These are phyloP conservation scores for Globisporangium middletonii DNA, from an alignment of 352 stramenopile genomes.

Conservation along the genomic window DNA sequence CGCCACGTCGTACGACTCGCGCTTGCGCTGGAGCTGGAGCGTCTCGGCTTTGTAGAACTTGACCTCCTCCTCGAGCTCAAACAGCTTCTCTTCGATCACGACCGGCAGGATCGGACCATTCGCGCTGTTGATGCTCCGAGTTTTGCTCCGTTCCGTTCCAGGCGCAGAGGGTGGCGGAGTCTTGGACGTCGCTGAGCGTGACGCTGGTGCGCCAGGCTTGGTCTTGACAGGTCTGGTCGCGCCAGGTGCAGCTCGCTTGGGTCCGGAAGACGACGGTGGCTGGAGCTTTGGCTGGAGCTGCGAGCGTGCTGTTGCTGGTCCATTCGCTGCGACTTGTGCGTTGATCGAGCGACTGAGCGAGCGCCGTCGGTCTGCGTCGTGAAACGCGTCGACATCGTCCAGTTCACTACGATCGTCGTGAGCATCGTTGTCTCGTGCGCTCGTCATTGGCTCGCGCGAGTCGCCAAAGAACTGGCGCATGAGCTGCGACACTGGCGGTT, in stretches of 20 bases:
- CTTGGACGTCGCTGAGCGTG: background rate
- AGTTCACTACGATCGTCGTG: too few species aligned
- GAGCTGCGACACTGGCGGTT: conserved; percentile 39
- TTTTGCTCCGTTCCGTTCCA: background rate
- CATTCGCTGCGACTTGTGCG: too few species aligned
- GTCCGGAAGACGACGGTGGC: too few species aligned
- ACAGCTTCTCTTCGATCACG: conserved; percentile 78
- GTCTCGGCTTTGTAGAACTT: conserved; percentile 83
- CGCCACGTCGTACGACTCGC: conserved; percentile 60
- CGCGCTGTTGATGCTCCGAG: background rate
- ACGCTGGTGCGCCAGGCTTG: too few species aligned
- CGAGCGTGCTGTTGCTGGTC: too few species aligned
- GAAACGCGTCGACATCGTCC: too few species aligned
- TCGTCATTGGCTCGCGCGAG: background rate
- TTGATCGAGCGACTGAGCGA: too few species aligned
- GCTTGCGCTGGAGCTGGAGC: conserved; percentile 67
- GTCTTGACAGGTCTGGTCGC: too few species aligned
- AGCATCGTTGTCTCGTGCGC: too few species aligned
- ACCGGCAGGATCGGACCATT: conserved; percentile 32
- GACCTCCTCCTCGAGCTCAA: conserved; percentile 79
- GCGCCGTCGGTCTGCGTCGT: too few species aligned
- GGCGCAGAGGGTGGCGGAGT: background rate
- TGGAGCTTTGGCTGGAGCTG: too few species aligned
- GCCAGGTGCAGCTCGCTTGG: too few species aligned
- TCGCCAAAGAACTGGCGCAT: conserved; percentile 53